Evolutionary conservation across 2,329 filamentous ascomycete genomes (phyloP).

Genomic region (Claviceps cyperi): DNA sequence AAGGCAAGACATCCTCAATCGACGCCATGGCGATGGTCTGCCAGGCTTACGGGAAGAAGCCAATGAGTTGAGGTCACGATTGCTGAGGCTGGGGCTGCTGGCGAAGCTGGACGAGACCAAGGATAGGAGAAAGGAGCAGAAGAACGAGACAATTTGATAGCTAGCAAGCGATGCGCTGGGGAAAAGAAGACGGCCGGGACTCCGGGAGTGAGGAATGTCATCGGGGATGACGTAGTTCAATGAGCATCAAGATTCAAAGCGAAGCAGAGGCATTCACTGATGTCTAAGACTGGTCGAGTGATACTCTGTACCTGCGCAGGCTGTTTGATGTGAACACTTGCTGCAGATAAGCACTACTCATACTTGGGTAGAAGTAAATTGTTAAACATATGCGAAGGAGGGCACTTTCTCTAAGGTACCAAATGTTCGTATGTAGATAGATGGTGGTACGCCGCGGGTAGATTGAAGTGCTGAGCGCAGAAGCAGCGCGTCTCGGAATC

Average conservation of each 20-base stretch:
- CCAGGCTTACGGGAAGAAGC: background rate
- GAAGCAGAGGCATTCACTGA: background rate
- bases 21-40: background rate
- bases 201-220: background rate
- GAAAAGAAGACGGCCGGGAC: too few relatives aligned
- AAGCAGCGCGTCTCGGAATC: too few relatives aligned
- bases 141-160: background rate
- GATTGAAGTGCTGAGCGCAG: too few relatives aligned
- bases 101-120: background rate
- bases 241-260: too few relatives aligned
- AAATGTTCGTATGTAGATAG: too few relatives aligned
- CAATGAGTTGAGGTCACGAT: background rate
- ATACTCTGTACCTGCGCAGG: too few relatives aligned
- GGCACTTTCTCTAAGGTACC: too few relatives aligned
- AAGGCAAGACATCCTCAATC: background rate
- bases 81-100: background rate
- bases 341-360: too few relatives aligned
- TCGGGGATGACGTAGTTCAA: background rate
- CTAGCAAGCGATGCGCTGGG: background rate
- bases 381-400: too few relatives aligned
- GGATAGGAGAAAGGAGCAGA: background rate
- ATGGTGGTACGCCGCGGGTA: too few relatives aligned
- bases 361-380: too few relatives aligned
- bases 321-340: too few relatives aligned
- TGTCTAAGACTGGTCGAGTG: background rate